These are phyloP conservation scores for Tilletia setariae DNA, from an alignment of 1,284 basidiomycete species.

Conservation along the genomic window DNA sequence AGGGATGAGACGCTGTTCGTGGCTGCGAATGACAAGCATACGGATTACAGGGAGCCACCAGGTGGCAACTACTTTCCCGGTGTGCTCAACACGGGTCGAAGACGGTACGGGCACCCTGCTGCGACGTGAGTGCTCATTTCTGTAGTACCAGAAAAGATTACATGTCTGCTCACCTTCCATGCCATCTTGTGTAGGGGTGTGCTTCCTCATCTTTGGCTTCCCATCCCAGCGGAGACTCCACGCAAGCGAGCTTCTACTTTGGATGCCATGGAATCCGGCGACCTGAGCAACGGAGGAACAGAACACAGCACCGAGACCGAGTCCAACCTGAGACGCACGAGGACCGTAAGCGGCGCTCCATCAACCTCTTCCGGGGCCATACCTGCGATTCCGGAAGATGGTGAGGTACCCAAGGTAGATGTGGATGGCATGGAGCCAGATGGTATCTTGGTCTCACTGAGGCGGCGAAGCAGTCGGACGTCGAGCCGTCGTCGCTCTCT, in stretches of 20 bases:
- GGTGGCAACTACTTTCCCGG: constrained; percentile 40
- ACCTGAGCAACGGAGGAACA: not conserved
- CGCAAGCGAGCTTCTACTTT: not conserved
- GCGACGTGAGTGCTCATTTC: constrained; percentile 26
- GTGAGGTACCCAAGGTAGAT: not conserved
- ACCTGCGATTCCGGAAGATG: not conserved
- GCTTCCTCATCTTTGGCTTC: constrained; percentile 48
- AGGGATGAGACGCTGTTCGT: constrained; percentile 90
- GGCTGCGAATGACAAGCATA: constrained; percentile 56
- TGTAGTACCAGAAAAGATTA: not conserved
- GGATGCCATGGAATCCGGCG: constrained; percentile 1
- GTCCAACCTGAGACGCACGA: not conserved
- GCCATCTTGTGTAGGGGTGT: constrained; percentile 22
- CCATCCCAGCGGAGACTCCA: constrained; percentile 21
- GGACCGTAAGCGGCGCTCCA: not conserved
- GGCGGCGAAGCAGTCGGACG: not conserved
- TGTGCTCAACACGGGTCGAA: constrained; percentile 36
- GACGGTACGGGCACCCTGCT: constrained; percentile 49
- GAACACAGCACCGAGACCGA: not conserved
- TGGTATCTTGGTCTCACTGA: not conserved
- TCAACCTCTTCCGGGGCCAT: not conserved
- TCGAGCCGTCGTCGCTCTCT: not conserved
- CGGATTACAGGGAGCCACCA: constrained; percentile 46
- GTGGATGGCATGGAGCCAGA: not conserved
- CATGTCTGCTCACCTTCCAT: too few relatives aligned